Base-by-base conservation (phyloP, 1,284 basidiomycete species). In the Ceratorhiza oryzae-sativae region DNA sequence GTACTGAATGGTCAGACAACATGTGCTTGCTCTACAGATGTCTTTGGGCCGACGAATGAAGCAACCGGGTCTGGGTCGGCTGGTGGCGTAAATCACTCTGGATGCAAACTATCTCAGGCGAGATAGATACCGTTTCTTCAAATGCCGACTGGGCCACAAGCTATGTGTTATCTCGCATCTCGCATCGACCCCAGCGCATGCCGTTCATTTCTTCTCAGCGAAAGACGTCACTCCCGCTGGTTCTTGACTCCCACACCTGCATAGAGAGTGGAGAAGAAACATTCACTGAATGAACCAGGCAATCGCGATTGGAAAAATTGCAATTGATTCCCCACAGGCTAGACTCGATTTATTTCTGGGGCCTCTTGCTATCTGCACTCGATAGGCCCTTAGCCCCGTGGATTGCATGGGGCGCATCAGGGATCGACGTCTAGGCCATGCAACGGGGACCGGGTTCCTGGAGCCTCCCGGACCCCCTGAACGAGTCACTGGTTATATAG, bases 281-380 rank as follows among this genome's bases (percentile, higher is more conserved):
- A 49, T n/a, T 6, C 46, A 18, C 8, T n/a, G 49, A 53, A 12
- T 27, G 42, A 58, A 34, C 12, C 6, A 46, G 59, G 49, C 23
- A 30, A 63, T 51, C 36, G 15, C 36, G 58, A 60, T 8, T 42
- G 27, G n/a, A 48, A 61, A 46, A 30, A 61, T 34, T 20, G 23
- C n/a, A 68, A 45, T 68, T 68, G 63, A 68, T 68, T 5, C 63
- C 51, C 63, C 63, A 32, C 63, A 55, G n/a, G 36, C 46, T 56
- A 42, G 39, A 20, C 51, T 27, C 36, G 49, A 51, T 65, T 48
- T 41, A 65, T 23, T 27, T 18, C 27, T 48, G 41, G 41, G 30
- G 32, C 32, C 25, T 25, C 25, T 30, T 30, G 59, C 20, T 61
- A 61, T 61, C 59, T 61, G 46, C 34, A 46, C 32, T 42, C 34